Base-by-base conservation (phyloP, 495 filamentous ascomycete genomes). In the Parmelia sp. region DNA sequence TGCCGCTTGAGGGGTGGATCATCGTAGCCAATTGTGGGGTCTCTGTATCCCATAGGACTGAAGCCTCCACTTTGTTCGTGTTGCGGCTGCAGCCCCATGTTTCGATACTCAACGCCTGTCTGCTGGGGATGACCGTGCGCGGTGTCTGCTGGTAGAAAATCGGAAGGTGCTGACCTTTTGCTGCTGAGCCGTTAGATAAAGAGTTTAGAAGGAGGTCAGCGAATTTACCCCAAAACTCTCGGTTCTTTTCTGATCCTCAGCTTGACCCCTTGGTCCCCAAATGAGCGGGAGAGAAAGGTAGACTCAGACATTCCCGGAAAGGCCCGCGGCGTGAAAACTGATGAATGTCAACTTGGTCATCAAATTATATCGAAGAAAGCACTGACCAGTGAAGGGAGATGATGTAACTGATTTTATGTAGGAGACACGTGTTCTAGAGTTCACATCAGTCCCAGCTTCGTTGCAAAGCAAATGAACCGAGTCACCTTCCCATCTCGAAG, bases 211-310 rank as follows among this genome's bases (percentile, higher is more conserved):
- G 33, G 19, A 17, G 17, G 11, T 27, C 23, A 8, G 35, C 45
- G 15, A 2, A 25, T 51, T 36, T 42, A 65, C 78, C 79, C 71
- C 65, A 83, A 76, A 85, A 79, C 68, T 84, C 87, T 79, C 65
- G 85, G 84, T 69, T 96, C 91, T 73, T 98, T 98, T 64, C 92
- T 84, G 55, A 97, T 85, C 58, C 93, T 83, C 53, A 98, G 78
- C 45, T 91, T 86, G 17, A 97, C 91, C 23, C 94, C 94, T 73
- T 98, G 94, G 72, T 98, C 94, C 65, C 90, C 90, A 76, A 98
- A 97, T 0, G 91, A 90, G 66, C 92, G 84, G 4, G 94, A 96
- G 25, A 98, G 77, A 71, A 90, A 89, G 0, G 94, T 97, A 12
- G 93, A 97, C 72, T 96, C 93, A 49, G 84, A 82, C 84, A 96